Evolutionary conservation across 2,329 filamentous ascomycete species (phyloP).

Genomic region (Paramyrothecium roridum): DNA sequence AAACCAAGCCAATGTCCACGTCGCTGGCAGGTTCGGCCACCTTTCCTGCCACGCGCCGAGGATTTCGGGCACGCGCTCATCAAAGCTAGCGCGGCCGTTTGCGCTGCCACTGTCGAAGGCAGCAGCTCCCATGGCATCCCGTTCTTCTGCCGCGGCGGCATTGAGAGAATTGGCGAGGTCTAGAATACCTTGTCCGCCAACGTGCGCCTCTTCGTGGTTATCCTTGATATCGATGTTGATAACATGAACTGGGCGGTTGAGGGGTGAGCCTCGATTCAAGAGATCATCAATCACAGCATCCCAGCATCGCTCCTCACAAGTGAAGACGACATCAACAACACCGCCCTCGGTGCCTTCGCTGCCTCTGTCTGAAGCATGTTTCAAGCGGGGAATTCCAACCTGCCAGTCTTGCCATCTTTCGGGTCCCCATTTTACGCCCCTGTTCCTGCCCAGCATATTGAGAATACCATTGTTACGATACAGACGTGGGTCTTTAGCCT

Average conservation of each 20-base stretch:
- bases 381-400: conserved; percentile 76
- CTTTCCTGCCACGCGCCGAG: conserved; percentile 90
- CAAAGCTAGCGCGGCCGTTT: conserved; percentile 72
- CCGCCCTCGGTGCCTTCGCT: conserved; percentile 80
- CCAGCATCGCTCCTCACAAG: conserved; percentile 97
- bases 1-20: conserved; percentile 96
- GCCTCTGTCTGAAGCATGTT: conserved; percentile 74
- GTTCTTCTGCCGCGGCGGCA: conserved; percentile 72
- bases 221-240: conserved; percentile 99
- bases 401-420: conserved; percentile 99
- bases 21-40: conserved; percentile 85
- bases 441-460: conserved; percentile 93
- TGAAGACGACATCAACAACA: conserved; percentile 90
- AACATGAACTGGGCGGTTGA: conserved; percentile 93
- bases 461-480: conserved; percentile 91
- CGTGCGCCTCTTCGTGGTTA: conserved; percentile 92
- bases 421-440: conserved; percentile 88
- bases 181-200: conserved; percentile 87
- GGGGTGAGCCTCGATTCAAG: conserved; percentile 75
- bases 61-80: conserved; percentile 90
- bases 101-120: conserved; percentile 69
- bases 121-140: conserved; percentile 58
- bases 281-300: conserved; percentile 95
- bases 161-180: conserved; percentile 88
- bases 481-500: conserved; percentile 77